Evolutionary conservation across 345 rosid genomes (phyloP), one percentile per base, ranked within the genome.

Genomic region (Cardamine resedifolia): DNA sequence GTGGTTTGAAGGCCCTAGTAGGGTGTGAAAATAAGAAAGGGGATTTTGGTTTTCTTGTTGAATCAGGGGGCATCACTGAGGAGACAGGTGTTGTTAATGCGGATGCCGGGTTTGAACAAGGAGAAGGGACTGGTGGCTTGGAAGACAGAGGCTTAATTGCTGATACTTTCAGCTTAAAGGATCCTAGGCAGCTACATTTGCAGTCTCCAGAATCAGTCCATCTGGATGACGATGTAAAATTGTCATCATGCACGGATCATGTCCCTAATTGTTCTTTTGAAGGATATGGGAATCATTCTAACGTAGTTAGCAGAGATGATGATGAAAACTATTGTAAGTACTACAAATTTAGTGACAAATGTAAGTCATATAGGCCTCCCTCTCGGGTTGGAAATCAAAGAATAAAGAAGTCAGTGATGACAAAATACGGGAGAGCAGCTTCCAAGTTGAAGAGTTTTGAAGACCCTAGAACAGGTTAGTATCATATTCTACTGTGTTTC

Each of bases 281-380:
- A 59, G 81, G 78, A 78, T 82, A 39, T 64, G 80, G 85, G 88
- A 83, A 74, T 71, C 77, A 68, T 53, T 24, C 47, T 77, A 88
- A 81, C 67, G 80, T 89, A 88, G 88, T 76, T 83, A 51, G 65
- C 75, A 87, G 84, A 83, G 91, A 91, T 86, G 87, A 83, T 82
- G 95, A 87, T 1, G 88, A 87, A 82, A 88, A 83, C 20, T 75
- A 75, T 79, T 72, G 78, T 85, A 88, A 88, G 83, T 85, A 47
- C 21, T 80, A 80, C 59, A 91, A 76, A 70, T 55, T 73, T 82
- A 79, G 71, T 75, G 79, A 71, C 65, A 87, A 77, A 72, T 72
- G 74, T 65, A 89, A 77, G 81, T 74, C 83, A 7, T 79, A 68
- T 77, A 85, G 90, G 96, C 85, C 83, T 78, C 76, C 83, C n/a